Evolutionary conservation across 139 green algal genomes (phyloP), one percentile per base, ranked within the genome.

Genomic region (Tetraselmis chui): DNA sequence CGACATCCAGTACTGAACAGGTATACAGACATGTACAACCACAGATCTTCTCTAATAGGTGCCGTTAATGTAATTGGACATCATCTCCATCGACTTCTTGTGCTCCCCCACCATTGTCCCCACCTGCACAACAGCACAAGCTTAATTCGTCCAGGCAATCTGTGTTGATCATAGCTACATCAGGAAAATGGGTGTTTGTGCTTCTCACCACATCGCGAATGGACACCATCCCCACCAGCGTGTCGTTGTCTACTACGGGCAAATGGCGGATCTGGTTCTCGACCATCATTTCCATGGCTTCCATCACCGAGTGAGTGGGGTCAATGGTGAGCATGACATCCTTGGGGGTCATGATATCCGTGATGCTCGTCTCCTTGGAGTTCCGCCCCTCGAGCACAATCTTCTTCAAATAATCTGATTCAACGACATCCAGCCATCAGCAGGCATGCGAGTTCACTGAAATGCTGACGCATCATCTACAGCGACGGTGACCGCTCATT

Each of bases 201-300:
- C 29, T 79, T 24, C 76, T 18, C 18, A 79, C 76, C 29, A 79
- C 29, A 22, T 79, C 76, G 29, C 76, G 76, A 22, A 79, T 79
- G 29, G 76, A 79, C 29, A 79, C 76, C 29, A 79, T 31, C 11
- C 76, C 76, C 29, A 45, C 76, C 11, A 79, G 29, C 29, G 11
- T 31, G 29, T 45, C 29, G 29, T 31, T 22, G 29, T 5, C 76
- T 5, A 79, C 76, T 27, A 79, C 76, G 22, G 76, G 76, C 29
- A 79, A 18, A 31, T 79, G 76, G 76, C 76, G 76, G 18, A 79
- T 79, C 29, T 79, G 76, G 29, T 79, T 79, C 29, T 79, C 76
- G 5, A 79, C 76, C 76, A 79, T 79, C 5, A 79, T 31, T 79
- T 79, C 76, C 76, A 79, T 79, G 29, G 76, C 76, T 22, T 79